phyloP scores from a whole-genome alignment of 2,329 filamentous ascomycete species.

The Epichloe typhina region DNA sequence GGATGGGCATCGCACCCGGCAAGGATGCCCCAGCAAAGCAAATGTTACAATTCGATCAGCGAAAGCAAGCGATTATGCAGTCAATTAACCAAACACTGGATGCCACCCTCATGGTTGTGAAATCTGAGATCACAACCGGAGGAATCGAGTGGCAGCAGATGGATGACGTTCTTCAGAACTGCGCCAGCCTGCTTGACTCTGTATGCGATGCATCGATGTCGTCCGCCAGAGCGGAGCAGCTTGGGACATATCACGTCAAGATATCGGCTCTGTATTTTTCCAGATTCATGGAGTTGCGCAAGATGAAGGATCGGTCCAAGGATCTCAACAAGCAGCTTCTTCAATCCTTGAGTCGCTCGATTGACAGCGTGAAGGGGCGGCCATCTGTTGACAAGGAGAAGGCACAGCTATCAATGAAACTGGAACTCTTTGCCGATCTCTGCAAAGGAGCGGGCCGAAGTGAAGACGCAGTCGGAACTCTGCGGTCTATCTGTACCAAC shows the following conservation, averaged over 20 bases:
- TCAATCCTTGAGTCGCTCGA: conserved; percentile 47
- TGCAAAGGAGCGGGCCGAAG: conserved; percentile 38
- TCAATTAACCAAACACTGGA: conserved; percentile 46
- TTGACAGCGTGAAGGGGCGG: conserved; percentile 46
- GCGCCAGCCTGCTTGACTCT: conserved; percentile 37
- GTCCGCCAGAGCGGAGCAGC: conserved; percentile 17
- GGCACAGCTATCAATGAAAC: conserved; percentile 48
- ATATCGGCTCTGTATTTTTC: conserved; percentile 61
- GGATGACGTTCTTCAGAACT: conserved; percentile 45
- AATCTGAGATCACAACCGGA: conserved; percentile 34
- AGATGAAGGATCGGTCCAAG: conserved; percentile 25
- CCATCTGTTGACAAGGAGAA: conserved; percentile 41
- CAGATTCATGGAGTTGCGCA: conserved; percentile 40
- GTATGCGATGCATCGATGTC: conserved; percentile 29
- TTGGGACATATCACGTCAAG: conserved; percentile 44
- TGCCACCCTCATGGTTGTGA: conserved; percentile 43
- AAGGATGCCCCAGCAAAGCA: conserved; percentile 41
- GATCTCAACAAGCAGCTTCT: conserved; percentile 30
- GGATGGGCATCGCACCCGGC: conserved; percentile 45
- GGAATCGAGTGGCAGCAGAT: conserved; percentile 39
- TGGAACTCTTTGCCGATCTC: conserved; percentile 53
- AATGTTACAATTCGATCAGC: conserved; percentile 46
- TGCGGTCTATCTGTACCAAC: conserved; percentile 47
- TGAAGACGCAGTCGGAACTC: conserved; percentile 44
- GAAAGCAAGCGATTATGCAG: conserved; percentile 38